These are phyloP conservation scores for Vitis hybrid DNA, from an alignment of 177 flowering plant species.

Conservation along the genomic window DNA sequence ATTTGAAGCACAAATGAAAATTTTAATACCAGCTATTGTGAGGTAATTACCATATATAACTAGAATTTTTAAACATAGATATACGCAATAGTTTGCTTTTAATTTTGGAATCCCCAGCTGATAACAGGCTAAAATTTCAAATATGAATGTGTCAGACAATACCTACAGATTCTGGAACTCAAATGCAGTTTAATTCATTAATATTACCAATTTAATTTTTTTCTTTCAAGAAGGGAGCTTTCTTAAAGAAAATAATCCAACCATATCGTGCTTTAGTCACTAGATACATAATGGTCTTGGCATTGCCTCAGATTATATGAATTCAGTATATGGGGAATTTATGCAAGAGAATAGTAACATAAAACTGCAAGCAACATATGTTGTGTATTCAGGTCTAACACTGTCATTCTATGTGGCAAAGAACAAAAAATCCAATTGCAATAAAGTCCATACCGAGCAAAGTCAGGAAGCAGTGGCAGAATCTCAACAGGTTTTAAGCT, in stretches of 20 bases:
- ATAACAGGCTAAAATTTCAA: too few relatives aligned
- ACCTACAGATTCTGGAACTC: not conserved
- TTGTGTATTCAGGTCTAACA: too few relatives aligned
- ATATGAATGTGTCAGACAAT: too few relatives aligned
- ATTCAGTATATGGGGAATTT: not conserved
- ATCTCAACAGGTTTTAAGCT: conserved; percentile 71
- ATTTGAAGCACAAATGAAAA: not conserved
- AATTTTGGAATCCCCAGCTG: too few relatives aligned
- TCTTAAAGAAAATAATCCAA: not conserved
- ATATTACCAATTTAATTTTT: not conserved
- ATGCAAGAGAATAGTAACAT: not conserved
- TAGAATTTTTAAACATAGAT: not conserved
- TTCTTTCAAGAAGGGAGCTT: not conserved
- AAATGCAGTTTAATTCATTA: too few relatives aligned
- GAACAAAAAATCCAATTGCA: not conserved
- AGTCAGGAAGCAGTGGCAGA: conserved; percentile 83
- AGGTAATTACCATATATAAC: not conserved
- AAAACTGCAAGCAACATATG: too few relatives aligned
- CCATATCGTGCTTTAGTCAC: not conserved
- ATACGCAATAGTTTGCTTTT: not conserved
- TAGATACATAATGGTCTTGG: not conserved
- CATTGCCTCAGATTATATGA: not conserved
- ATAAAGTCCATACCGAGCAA: conserved; percentile 61
- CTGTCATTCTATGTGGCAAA: not conserved
- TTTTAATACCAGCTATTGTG: too few relatives aligned